Conservation (phyloP, 1,284 basidiomycete genomes). For the Austroboletus niveus region DNA sequence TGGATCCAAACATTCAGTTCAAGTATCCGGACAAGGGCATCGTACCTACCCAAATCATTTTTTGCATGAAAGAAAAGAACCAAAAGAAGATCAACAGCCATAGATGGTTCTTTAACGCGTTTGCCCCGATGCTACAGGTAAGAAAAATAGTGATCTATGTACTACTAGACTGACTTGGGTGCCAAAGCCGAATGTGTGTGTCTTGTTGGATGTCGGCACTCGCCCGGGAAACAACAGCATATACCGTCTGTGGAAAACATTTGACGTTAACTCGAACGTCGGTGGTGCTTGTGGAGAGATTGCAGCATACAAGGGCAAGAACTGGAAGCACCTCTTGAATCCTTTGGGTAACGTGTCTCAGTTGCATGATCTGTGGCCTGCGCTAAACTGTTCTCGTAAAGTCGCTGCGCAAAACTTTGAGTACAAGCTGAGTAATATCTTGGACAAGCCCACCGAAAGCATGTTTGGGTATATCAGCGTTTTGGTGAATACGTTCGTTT, state of each 20-base stretch:
- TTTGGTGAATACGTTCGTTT: conserved; percentile 45
- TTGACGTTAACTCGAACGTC: conserved; percentile 90
- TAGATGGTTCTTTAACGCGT: conserved; percentile 95
- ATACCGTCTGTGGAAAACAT: conserved; percentile 94
- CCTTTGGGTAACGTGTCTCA: conserved; percentile 63
- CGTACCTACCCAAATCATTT: conserved; percentile 89
- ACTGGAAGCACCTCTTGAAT: conserved; percentile 79
- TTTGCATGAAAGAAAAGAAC: conserved; percentile 93
- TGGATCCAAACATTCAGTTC: conserved; percentile 90
- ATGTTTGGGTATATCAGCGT: conserved; percentile 93
- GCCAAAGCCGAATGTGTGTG: conserved; percentile 79
- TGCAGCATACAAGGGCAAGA: conserved; percentile 87
- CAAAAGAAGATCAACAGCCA: conserved; percentile 97
- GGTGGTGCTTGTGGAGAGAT: conserved; percentile 97
- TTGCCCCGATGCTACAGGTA: conserved; percentile 71
- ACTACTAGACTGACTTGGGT: conserved; percentile 2
- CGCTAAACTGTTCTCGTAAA: conserved; percentile 30
- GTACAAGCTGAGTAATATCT: conserved; percentile 90
- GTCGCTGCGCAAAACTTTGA: conserved; percentile 95
- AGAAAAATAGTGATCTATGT: background rate
- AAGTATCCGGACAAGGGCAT: conserved; percentile 95
- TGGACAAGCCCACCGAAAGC: conserved; percentile 93
- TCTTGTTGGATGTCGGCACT: conserved; percentile 93
- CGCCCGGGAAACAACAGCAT: conserved; percentile 81
- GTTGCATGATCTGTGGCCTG: background rate